Conservation (phyloP, 306 rosid genomes). For the Castanopsis chinensis region DNA sequence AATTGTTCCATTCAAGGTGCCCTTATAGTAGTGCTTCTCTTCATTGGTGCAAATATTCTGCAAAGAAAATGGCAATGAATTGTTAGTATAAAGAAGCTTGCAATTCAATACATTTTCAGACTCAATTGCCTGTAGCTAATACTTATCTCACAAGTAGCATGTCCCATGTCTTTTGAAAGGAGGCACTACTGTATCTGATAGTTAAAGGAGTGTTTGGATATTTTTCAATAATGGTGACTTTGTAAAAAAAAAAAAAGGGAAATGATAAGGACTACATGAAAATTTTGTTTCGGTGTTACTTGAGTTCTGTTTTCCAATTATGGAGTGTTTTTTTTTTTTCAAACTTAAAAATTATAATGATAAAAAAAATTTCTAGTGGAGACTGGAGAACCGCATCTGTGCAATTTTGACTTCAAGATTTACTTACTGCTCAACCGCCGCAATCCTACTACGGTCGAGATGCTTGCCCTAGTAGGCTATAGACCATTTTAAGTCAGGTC, state of each 20-base stretch:
- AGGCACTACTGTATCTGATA: neutral
- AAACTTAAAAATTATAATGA: too few relatives aligned
- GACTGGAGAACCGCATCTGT: neutral
- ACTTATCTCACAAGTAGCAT: neutral
- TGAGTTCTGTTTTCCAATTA: too few relatives aligned
- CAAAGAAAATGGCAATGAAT: constrained; percentile 5
- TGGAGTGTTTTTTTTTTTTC: too few relatives aligned
- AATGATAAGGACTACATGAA: neutral
- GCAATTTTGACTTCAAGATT: neutral
- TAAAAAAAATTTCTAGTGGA: neutral
- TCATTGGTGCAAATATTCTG: constrained; percentile 79
- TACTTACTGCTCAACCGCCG: neutral
- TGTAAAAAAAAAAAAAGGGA: neutral
- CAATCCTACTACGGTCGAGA: neutral
- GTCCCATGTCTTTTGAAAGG: neutral
- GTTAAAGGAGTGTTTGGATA: neutral
- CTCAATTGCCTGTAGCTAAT: neutral
- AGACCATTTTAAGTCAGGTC: neutral
- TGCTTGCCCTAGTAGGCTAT: neutral
- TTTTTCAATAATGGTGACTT: too few relatives aligned
- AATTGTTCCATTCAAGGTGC: constrained; percentile 82
- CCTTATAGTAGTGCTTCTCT: constrained; percentile 67
- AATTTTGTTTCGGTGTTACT: neutral
- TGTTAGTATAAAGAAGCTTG: constrained; percentile 6
- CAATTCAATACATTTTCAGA: neutral